phyloP scores from a whole-genome alignment of 306 rosid genomes.

The Castanea sativa region DNA sequence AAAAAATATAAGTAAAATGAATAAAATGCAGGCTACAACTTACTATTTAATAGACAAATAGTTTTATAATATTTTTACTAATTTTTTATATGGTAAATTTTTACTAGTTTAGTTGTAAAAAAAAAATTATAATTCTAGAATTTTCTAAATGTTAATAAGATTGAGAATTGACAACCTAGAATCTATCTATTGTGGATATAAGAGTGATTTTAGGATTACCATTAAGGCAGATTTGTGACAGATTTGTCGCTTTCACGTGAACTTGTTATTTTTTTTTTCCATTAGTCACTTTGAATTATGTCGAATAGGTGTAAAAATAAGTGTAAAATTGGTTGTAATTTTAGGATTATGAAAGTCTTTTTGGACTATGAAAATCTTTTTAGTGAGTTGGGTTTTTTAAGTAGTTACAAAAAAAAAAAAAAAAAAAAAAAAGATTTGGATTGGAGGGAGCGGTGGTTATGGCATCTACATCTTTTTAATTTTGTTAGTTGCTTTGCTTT shows the following conservation, averaged over 20 bases:
- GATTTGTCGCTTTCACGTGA: rapidly evolving
- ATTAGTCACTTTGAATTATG: too few species aligned
- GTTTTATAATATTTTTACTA: neutral
- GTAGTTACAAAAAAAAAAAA: neutral
- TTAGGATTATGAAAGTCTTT: neutral
- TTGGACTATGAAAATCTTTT: neutral
- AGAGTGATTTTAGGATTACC: too few species aligned
- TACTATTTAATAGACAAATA: neutral
- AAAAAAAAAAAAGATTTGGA: too few species aligned
- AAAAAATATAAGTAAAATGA: neutral
- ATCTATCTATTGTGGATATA: too few species aligned
- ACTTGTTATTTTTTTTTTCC: rapidly evolving
- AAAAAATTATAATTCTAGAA: too few species aligned
- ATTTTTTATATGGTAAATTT: too few species aligned
- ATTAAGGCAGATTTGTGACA: too few species aligned
- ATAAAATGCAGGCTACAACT: neutral
- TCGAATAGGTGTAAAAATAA: too few species aligned
- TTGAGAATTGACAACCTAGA: conserved; percentile 13
- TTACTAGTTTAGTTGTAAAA: too few species aligned
- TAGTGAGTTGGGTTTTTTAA: conserved; percentile 24
- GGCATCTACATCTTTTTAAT: conserved; percentile 52
- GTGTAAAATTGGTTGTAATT: too few species aligned
- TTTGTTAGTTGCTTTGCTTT: conserved; percentile 27
- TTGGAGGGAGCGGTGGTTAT: conserved; percentile 39
- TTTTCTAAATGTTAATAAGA: neutral